These are phyloP conservation scores for Mycena chlorophos DNA, from an alignment of 768 basidiomycete species.

Conservation along the genomic window DNA sequence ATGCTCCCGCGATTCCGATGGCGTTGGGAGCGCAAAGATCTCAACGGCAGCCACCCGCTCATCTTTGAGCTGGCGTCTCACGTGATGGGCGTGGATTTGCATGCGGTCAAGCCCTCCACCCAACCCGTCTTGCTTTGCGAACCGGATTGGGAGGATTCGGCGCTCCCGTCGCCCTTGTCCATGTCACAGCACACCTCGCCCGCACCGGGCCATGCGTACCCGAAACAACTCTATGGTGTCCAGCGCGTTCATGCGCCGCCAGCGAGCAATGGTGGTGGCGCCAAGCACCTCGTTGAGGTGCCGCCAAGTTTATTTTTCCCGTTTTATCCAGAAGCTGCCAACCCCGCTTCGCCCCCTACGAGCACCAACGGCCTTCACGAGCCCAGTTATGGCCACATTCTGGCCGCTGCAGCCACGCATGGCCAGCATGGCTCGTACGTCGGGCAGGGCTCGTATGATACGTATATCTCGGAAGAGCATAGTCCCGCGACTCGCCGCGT, in stretches of 20 bases:
- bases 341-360: constrained; percentile 21
- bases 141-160: constrained; percentile 51
- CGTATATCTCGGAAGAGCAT: constrained; percentile 71
- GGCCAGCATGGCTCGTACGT: constrained; percentile 52
- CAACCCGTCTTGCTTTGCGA: constrained; percentile 51
- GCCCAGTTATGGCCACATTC: constrained; percentile 52
- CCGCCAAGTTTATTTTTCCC: constrained; percentile 75
- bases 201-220: constrained; percentile 29
- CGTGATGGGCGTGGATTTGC: constrained; percentile 74
- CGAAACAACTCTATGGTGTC: constrained; percentile 32
- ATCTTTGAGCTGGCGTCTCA: constrained; percentile 80
- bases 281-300: constrained; percentile 60
- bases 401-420: constrained; percentile 60
- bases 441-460: constrained; percentile 57
- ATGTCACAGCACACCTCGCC: constrained; percentile 47
- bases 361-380: constrained; percentile 23
- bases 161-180: constrained; percentile 32
- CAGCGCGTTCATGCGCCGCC: constrained; percentile 24
- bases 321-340: constrained; percentile 61
- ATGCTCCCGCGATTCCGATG: constrained; percentile 88
- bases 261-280: constrained; percentile 22
- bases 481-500: constrained; percentile 34
- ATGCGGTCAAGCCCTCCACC: constrained; percentile 50
- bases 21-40: constrained; percentile 88
- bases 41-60: constrained; percentile 78